Evolutionary conservation across 352 stramenopile genomes (phyloP), one percentile per base, ranked within the genome.

Genomic region (Elongisporangium anandrum): DNA sequence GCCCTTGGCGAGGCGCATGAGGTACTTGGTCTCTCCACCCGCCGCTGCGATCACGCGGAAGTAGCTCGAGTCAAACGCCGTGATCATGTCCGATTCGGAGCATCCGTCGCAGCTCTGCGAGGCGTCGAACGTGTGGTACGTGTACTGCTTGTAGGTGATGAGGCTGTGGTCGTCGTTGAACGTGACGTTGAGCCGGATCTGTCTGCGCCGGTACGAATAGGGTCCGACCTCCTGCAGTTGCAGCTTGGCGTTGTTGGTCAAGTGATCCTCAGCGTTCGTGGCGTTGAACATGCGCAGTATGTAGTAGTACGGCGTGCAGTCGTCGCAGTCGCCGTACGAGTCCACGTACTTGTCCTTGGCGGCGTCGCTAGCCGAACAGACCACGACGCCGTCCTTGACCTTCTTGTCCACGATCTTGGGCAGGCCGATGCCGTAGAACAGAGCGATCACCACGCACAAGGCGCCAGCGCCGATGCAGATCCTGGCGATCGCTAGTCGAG

Each of bases 131-230:
- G 64, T 82, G 70, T 88, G 77, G 72, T 85, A 87, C 59, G 69
- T 83, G 76, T 88, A 87, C 23, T 50, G 64, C 65, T 85, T 85
- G 69, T 88, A 88, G 56, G 59, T 79, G 15, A 88, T 70, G 1
- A 47, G 52, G 56, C 73, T 73, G 21, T 63, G 57, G 57, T 84
- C 75, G 52, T 72, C 65, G n/a, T 55, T 26, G 52, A 92, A 76
- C 23, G 60, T 60, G 45, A 92, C 81, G 59, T 90, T 69, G 12
- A 87, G 41, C 48, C 70, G 75, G 41, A 82, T 63, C 60, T 89
- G 56, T n/a, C 68, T 73, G 16, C 78, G 72, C 24, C 79, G 79
- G 63, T 92, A 92, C 50, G 62, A 57, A 68, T 92, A 90, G 22
- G 79, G 79, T 0, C 83, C 80, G 24, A 84, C 69, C 63, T 92